Evolutionary conservation across 2,329 filamentous ascomycete genomes (phyloP).

Genomic region (Talaromyces sp.): DNA sequence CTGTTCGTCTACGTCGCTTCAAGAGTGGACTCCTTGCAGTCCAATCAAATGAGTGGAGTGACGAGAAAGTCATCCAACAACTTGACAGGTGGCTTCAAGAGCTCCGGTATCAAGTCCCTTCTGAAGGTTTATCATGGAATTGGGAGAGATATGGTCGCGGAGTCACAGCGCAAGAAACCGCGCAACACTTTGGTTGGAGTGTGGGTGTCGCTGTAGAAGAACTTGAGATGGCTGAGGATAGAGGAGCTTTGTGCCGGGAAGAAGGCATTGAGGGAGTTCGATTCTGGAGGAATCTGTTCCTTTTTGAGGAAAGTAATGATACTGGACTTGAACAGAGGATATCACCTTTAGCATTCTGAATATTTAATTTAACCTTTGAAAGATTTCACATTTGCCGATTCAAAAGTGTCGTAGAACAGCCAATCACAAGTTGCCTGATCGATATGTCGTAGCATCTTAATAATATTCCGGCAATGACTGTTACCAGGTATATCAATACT

Average conservation of each 20-base stretch:
- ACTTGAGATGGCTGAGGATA: constrained; percentile 94
- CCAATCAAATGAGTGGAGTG: constrained; percentile 79
- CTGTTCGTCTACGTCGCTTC: constrained; percentile 80
- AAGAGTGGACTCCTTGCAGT: constrained; percentile 93
- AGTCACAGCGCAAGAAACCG: constrained; percentile 82
- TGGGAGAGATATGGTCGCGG: constrained; percentile 74
- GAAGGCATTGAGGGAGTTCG: constrained; percentile 84
- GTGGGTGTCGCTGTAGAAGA: constrained; percentile 94
- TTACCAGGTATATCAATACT: too few relatives aligned
- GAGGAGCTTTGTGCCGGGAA: constrained; percentile 79
- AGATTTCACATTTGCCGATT: background rate
- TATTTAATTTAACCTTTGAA: background rate
- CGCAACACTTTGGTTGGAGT: constrained; percentile 92
- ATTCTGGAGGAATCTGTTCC: constrained; percentile 74
- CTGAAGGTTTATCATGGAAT: constrained; percentile 66
- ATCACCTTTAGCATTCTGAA: constrained; percentile 8
- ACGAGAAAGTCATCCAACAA: constrained; percentile 78
- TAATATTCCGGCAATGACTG: too few relatives aligned
- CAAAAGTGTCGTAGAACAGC: background rate
- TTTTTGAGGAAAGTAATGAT: background rate
- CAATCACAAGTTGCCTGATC: background rate
- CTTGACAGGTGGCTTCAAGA: constrained; percentile 73
- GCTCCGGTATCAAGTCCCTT: constrained; percentile 61
- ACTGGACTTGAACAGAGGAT: constrained; percentile 7
- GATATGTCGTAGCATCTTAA: too few relatives aligned